Conservation (phyloP, 2,329 filamentous ascomycete genomes). For the Colletotrichum shisoi region DNA sequence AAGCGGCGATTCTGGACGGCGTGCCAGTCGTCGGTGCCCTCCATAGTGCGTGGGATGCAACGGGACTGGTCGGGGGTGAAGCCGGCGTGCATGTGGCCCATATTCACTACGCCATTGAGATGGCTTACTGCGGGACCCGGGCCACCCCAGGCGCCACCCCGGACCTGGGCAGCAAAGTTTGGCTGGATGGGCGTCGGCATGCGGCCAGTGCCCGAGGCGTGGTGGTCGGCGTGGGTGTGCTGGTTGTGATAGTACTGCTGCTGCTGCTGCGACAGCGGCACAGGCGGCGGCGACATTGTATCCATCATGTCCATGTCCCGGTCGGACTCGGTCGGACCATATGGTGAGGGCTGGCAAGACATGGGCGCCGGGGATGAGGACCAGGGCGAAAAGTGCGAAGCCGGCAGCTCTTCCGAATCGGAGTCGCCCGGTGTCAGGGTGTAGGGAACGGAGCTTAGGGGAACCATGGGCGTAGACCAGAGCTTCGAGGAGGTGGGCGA, state of each 20-base stretch:
- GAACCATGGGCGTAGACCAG: conserved; percentile 33
- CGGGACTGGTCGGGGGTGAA: conserved; percentile 51
- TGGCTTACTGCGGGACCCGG: conserved; percentile 44
- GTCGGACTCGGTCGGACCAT: conserved; percentile 42
- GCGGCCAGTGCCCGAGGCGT: conserved; percentile 51
- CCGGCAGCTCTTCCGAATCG: conserved; percentile 51
- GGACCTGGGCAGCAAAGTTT: conserved; percentile 63
- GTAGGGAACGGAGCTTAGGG: conserved; percentile 37
- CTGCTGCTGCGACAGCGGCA: conserved; percentile 46
- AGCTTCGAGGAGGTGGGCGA: conserved; percentile 52
- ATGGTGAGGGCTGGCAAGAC: conserved; percentile 42
- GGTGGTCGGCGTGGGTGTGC: conserved; percentile 33
- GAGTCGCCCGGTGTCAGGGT: conserved; percentile 53
- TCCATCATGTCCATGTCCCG: conserved; percentile 60
- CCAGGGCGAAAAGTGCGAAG: conserved; percentile 48
- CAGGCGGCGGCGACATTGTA: conserved; percentile 44
- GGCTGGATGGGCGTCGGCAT: conserved; percentile 69
- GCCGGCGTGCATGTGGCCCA: conserved; percentile 52
- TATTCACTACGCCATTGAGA: conserved; percentile 50
- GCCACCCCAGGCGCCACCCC: conserved; percentile 59
- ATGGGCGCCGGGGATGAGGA: conserved; percentile 43
- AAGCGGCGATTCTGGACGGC: conserved; percentile 62
- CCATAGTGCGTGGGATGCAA: conserved; percentile 59
- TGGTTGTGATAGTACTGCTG: conserved; percentile 45
- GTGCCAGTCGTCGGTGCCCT: conserved; percentile 58